Conservation (phyloP, 768 basidiomycete genomes). For the Coprinellus aureogranulatus region DNA sequence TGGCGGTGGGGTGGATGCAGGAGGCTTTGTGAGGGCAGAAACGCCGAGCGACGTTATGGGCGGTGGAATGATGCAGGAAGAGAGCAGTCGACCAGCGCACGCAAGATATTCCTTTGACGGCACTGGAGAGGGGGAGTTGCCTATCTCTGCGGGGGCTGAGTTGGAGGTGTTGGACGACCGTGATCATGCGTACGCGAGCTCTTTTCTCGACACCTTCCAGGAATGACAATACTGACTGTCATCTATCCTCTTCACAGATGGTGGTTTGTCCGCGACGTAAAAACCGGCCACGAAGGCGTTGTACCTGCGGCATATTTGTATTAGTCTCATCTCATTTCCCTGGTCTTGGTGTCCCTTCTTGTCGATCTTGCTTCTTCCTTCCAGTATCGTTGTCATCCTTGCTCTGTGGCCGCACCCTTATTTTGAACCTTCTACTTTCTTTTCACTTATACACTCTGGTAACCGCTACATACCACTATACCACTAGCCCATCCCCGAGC, state of each 20-base stretch:
- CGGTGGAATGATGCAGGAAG: constrained; percentile 62
- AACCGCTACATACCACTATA: constrained; percentile 13
- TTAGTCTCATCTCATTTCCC: constrained; percentile 38
- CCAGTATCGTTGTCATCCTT: too few relatives aligned
- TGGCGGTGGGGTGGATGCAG: constrained; percentile 57
- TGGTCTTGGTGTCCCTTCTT: not conserved
- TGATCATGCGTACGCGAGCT: constrained; percentile 66
- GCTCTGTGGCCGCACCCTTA: too few relatives aligned
- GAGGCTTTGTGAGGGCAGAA: constrained; percentile 75
- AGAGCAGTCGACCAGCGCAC: constrained; percentile 70
- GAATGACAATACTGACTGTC: constrained; percentile 14
- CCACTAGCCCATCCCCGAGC: not conserved
- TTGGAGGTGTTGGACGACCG: constrained; percentile 77
- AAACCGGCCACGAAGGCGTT: constrained; percentile 81
- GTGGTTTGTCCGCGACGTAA: constrained; percentile 89
- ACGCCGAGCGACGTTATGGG: constrained; percentile 71
- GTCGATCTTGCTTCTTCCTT: not conserved
- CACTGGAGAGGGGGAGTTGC: constrained; percentile 73
- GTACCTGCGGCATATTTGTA: constrained; percentile 91
- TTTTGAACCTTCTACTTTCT: not conserved
- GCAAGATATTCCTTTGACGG: constrained; percentile 85
- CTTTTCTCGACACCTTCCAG: not conserved
- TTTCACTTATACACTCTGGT: constrained; percentile 6
- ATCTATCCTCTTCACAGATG: too few relatives aligned
- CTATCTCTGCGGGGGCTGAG: constrained; percentile 64